Percentiles rank a stretch among this genome's conserved stretches.
These are phyloP conservation scores for Candida saitoana DNA, from an alignment of 805 yeast species.

Conservation along the genomic window DNA sequence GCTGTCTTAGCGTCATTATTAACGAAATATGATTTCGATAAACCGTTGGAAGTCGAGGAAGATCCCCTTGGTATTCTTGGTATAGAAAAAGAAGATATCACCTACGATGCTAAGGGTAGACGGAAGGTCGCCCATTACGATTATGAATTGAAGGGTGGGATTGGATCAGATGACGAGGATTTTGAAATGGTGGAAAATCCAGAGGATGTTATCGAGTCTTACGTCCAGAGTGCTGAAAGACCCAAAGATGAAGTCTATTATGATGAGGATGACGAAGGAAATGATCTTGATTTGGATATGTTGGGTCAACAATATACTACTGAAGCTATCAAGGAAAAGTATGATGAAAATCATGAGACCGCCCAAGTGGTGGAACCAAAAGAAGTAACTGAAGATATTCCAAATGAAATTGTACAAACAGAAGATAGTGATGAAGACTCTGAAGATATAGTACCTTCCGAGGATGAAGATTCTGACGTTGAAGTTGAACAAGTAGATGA, in stretches of 20 bases:
- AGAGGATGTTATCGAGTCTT: conserved; percentile 19
- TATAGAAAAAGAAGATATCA: conserved; percentile 30
- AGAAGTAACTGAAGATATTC: conserved; percentile 6
- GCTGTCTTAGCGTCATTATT: conserved; percentile 34
- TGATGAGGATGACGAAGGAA: conserved; percentile 39
- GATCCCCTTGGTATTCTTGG: conserved; percentile 27
- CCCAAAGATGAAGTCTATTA: conserved; percentile 29
- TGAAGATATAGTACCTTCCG: conserved; percentile 20
- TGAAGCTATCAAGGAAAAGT: conserved; percentile 24
- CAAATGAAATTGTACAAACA: conserved; percentile 10
- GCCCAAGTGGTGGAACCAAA: conserved; percentile 2
- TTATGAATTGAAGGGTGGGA: conserved; percentile 29
- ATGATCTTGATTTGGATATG: conserved; percentile 32
- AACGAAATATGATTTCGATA: conserved; percentile 30
- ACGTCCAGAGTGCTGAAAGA: conserved; percentile 17
- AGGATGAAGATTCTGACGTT: conserved; percentile 10
- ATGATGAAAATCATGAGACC: conserved; percentile 22
- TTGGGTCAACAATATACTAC: conserved; percentile 22
- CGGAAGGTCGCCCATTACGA: conserved; percentile 29
- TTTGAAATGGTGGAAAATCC: conserved; percentile 9
- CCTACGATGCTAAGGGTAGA: conserved; percentile 35
- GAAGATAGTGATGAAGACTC: conserved; percentile 20
- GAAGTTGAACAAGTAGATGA: too few relatives aligned
- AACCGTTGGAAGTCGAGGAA: conserved; percentile 33
- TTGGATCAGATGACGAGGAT: conserved; percentile 19